These are phyloP conservation scores for Aegilops longissima DNA, from an alignment of 176 grass and related monocot genomes.

Conservation along the genomic window DNA sequence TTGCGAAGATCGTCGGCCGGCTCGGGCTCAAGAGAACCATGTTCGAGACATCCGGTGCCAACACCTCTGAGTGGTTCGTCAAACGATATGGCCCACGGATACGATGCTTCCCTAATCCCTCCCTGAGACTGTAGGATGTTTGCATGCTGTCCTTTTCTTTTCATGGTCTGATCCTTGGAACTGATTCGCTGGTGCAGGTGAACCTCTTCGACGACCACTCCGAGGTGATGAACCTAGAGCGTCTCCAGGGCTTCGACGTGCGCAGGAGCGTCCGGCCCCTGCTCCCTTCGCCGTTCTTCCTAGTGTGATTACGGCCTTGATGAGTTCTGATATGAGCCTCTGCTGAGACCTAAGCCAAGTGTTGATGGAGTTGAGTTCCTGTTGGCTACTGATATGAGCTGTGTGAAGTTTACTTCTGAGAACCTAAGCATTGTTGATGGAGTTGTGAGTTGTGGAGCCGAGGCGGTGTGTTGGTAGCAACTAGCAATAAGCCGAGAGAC, in stretches of 20 bases:
- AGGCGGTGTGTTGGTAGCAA: neutral
- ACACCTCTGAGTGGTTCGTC: constrained; percentile 82
- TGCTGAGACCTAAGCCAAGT: neutral
- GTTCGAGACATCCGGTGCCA: constrained; percentile 68
- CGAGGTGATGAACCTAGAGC: constrained; percentile 80
- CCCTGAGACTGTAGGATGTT: neutral
- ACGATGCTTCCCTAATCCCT: neutral
- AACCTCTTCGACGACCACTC: constrained; percentile 84
- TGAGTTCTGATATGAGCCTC: neutral
- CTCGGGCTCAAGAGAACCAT: constrained; percentile 84
- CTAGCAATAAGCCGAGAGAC: too few relatives aligned
- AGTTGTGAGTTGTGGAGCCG: neutral
- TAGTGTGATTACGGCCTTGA: constrained; percentile 19
- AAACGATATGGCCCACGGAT: constrained; percentile 82
- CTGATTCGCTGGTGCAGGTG: constrained; percentile 36
- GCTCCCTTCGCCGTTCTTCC: constrained; percentile 45
- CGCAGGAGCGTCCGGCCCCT: neutral
- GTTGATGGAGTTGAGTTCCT: neutral
- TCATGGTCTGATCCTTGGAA: neutral
- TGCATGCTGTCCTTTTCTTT: neutral
- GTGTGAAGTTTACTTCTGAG: neutral
- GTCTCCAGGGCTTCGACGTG: constrained; percentile 43
- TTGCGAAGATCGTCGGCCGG: constrained; percentile 73
- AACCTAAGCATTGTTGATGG: neutral
- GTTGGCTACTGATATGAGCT: neutral